phyloP scores from a whole-genome alignment of 164 flowering plant genomes.

The Piper betle region DNA sequence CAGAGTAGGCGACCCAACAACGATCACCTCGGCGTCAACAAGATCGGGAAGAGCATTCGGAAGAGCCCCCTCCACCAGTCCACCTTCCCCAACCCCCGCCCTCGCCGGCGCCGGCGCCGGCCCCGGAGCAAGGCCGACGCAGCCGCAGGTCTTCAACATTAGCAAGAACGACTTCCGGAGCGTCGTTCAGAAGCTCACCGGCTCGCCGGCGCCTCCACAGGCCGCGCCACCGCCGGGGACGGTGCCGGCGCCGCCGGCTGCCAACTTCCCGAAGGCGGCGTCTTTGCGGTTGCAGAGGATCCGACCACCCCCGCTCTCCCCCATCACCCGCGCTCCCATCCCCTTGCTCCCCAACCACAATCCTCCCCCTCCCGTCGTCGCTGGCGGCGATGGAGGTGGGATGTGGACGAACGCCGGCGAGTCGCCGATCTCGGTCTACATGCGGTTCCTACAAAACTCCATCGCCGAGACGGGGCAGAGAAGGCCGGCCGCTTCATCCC shows the following conservation, averaged over 20 bases:
- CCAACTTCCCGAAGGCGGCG: slow-evolving; percentile 2
- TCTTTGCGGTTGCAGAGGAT: slow-evolving; percentile 57
- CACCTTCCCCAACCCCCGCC: slow-evolving; percentile 19
- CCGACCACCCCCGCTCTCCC: slow-evolving; percentile 74
- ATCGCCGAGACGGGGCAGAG: slow-evolving; percentile 35
- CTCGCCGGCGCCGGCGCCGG: not conserved
- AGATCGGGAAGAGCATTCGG: slow-evolving; percentile 76
- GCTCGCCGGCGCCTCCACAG: slow-evolving; percentile 50
- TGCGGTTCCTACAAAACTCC: slow-evolving; percentile 78
- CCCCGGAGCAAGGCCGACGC: slow-evolving; percentile 33
- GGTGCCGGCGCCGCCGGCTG: slow-evolving; percentile 56
- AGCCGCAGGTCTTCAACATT: slow-evolving; percentile 89
- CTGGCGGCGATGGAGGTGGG: not conserved
- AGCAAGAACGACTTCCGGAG: slow-evolving; percentile 85
- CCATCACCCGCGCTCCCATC: slow-evolving; percentile 38
- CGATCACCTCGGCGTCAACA: slow-evolving; percentile 86
- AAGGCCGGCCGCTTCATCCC: not conserved
- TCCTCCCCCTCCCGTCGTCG: too few relatives aligned
- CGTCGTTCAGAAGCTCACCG: slow-evolving; percentile 88
- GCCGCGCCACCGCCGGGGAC: slow-evolving; percentile 32
- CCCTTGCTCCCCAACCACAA: slow-evolving; percentile 5
- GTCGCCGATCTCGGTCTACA: slow-evolving; percentile 80
- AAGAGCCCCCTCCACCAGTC: slow-evolving; percentile 92
- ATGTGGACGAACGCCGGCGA: slow-evolving; percentile 32
- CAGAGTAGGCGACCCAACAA: not conserved